Evolutionary conservation across 2,329 filamentous ascomycete species (phyloP), one percentile per base, ranked within the genome.

Genomic region (Furcasterigmium sp.): DNA sequence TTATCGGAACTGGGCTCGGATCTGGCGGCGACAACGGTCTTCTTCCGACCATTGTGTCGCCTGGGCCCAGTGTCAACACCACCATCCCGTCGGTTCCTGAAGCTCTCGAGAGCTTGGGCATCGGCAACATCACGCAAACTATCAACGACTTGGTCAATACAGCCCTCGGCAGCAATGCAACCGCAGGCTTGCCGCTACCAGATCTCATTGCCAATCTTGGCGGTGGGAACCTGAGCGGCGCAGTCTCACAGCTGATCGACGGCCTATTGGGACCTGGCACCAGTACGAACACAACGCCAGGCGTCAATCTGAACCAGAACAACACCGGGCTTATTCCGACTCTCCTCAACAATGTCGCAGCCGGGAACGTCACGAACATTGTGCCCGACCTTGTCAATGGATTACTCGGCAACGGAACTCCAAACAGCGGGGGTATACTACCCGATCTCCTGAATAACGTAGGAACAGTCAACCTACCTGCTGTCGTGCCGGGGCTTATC

Each of bases 381-480:
- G 32, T 40, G 13, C 38, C 38, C 8, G 26, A 30, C 14, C 28
- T 40, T 13, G 15, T 40, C 28, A 40, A 40, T 18, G 38, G 38
- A 9, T 28, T 40, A 19, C 13, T 40, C 18, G 38, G 38, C 18
- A 40, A 40, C 28, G 38, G 38, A 11, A 30, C 38, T 6, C 26
- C 15, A 6, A 40, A 40, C 28, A 30, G 26, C 18, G 26, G 38
- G 13, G 38, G 38, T 8, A 19, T 40, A 13, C 20, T 40, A 11
- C 38, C 38, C 2, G 38, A 40, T 10, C 26, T 40, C 6, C 38
- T 40, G 3, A 26, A 40, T 10, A 40, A 40, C 15, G 26, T 23
- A 6, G 25, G 38, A 5, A 14, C 15, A 10, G 38, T 18, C 6
- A 18, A 29, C 20, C n/a, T 32, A 8, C 38, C 18, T 4, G 28